Percentiles rank a stretch among this genome's conserved stretches.
phyloP scores from a whole-genome alignment of 2,329 filamentous ascomycete species.

The Colletotrichum caudatum region DNA sequence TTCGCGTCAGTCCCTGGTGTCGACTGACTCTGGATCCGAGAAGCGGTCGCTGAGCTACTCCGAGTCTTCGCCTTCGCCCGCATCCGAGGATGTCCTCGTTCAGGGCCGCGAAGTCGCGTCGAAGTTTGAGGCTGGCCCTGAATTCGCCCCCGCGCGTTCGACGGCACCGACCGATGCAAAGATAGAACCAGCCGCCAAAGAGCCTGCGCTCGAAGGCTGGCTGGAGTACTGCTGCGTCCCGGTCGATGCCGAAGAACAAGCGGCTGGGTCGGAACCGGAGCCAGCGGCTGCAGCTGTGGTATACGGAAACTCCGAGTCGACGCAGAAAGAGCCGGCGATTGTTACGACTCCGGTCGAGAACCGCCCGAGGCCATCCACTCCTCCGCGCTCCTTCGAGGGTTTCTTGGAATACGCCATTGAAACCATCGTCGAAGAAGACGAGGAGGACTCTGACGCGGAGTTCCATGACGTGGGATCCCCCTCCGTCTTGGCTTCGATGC shows the following conservation, averaged over 20 bases:
- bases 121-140: not conserved
- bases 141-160: not conserved
- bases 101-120: not conserved
- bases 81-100: not conserved
- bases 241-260: slow-evolving; percentile 27
- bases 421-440: slow-evolving; percentile 33
- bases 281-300: not conserved
- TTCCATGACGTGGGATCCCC: slow-evolving; percentile 35
- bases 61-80: slow-evolving; percentile 3
- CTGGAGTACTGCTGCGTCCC: slow-evolving; percentile 42
- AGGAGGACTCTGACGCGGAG: slow-evolving; percentile 31
- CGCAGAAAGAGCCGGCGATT: not conserved
- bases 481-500: slow-evolving; percentile 1
- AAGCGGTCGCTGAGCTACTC: slow-evolving; percentile 21
- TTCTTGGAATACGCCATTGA: slow-evolving; percentile 36
- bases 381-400: slow-evolving; percentile 18
- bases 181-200: not conserved
- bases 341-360: slow-evolving; percentile 13
- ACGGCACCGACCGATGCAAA: slow-evolving; percentile 3
- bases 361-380: not conserved
- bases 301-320: not conserved
- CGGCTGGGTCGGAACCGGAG: slow-evolving; percentile 21
- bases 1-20: slow-evolving; percentile 35
- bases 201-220: slow-evolving; percentile 39
- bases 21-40: slow-evolving; percentile 28